A percentile compares a stretch with the other conserved stretches of the same genome.
Conservation (phyloP, 2,329 filamentous ascomycete species). For the Penicillium concentricum region DNA sequence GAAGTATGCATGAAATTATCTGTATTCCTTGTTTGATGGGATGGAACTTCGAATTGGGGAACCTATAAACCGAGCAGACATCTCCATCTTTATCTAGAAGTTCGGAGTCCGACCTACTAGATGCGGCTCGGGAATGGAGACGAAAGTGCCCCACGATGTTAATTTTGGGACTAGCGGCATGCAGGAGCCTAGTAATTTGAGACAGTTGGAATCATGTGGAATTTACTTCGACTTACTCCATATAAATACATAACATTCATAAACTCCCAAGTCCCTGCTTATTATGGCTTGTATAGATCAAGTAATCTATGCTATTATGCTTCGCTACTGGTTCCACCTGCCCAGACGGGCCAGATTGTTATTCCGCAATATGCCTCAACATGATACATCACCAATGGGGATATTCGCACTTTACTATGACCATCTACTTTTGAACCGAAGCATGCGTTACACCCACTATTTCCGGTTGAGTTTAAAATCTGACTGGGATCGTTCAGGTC, state of each 20-base stretch:
- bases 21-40: too few species aligned
- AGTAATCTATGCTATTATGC: too few species aligned
- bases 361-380: not conserved
- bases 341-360: too few species aligned
- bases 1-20: rapidly evolving
- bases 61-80: not conserved
- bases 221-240: not conserved
- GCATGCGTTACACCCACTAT: not conserved
- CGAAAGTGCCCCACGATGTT: not conserved
- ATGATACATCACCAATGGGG: not conserved
- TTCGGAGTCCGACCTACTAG: slow-evolving; percentile 2
- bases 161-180: not conserved
- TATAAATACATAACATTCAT: not conserved
- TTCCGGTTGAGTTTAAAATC: not conserved
- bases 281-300: not conserved
- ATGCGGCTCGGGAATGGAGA: slow-evolving; percentile 1
- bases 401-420: not conserved
- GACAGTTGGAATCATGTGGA: not conserved
- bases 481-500: not conserved
- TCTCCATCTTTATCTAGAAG: not conserved
- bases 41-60: not conserved
- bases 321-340: too few species aligned
- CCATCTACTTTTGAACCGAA: too few species aligned
- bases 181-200: too few species aligned
- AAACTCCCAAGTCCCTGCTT: not conserved